Evolutionary conservation across 2,329 filamentous ascomycete genomes (phyloP), one percentile per base, ranked within the genome.

Genomic region (Byssothecium circinans): DNA sequence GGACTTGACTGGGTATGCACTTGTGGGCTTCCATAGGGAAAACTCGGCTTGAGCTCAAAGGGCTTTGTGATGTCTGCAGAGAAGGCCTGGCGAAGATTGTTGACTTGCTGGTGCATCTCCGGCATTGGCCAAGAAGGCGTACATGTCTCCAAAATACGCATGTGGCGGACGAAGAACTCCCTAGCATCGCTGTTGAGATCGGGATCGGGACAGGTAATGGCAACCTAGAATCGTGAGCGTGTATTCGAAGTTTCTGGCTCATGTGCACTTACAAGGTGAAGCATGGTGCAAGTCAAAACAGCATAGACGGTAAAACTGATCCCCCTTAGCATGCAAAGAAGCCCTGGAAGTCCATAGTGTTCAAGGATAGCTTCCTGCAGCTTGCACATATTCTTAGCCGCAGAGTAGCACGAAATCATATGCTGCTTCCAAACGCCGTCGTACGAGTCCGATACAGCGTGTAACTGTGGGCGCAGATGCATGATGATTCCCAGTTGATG

Each of bases 271-370:
- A 96, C 92, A 72, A 97, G 73, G 71, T 97, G 91, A 45, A 97
- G 81, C 72, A 96, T 91, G 19, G 92, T 91, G 75, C 91, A 96
- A 0, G 90, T 94, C 37, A 97, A 75, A 20, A 96, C 84, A 46
- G 86, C 85, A 65, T 97, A 97, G n/a, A 97, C 90, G 5, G 89
- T 90, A 64, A 96, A 97, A 71, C 91, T 96, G 67, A 95, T 91
- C 32, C 92, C 92, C 57, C 92, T 82, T 63, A 92, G 87, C 92
- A 96, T 96, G 73, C 87, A 95, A 59, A 94, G 80, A 14, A 97
- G 77, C 0, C 91, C 92, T 14, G 82, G 82, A 50, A 96, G 75
- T 2, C 91, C 89, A 68, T 86, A 95, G 0, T 82, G 81, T 44
- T 86, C 81, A 49, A 95, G 65, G 29, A 95, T 83, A 2, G 86